Base-by-base conservation (phyloP, 2,329 filamentous ascomycete species). In the Dothideomycetes sp. region DNA sequence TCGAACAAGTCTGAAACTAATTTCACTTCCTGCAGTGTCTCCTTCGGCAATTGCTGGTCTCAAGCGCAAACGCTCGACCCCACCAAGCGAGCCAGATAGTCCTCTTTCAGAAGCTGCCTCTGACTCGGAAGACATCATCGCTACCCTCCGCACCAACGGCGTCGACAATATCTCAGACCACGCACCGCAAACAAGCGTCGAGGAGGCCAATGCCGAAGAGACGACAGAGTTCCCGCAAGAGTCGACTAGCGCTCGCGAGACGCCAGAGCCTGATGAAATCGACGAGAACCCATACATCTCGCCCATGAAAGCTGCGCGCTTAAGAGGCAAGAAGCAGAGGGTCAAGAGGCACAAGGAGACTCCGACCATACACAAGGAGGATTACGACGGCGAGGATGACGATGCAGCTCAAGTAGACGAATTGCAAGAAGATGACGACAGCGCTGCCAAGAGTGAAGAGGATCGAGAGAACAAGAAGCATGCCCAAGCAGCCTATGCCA, bases 401-500 rank as follows among this genome's bases (percentile, higher is more conserved):
- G 59, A 60, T 17, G 55, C 56, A 47, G 50, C 57, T 44, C 54
- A 64, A 4, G 54, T 56, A 22, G 61, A 63, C 53, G 46, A 75
- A 73, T 53, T 63, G 69, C 37, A 45, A 10, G 53, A 49, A 12
- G 44, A 52, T 10, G 55, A 56, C 7, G 57, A 58, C 34, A 54
- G 58, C 34, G 44, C 54, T 36, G 34, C 34, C n/a, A 43, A 44
- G 15, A 41, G 36, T 15, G 58, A 57, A 31, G 62, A 62, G 14
- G 42, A 42, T 9, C 24, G 34, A 12, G 55, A 57, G 11, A 49
- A 47, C 5, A 39, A 18, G 19, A 43, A 43, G 36, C 41, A 36
- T n/a, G 41, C 41, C 11, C 19, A 24, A 3, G 36, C 51, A 31
- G 54, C 54, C 15, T 48, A 95, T 51, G 72, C 77, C 14, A 74